Base-by-base conservation (phyloP, 2,329 filamentous ascomycete species). In the Chaetomiaceae sp. region DNA sequence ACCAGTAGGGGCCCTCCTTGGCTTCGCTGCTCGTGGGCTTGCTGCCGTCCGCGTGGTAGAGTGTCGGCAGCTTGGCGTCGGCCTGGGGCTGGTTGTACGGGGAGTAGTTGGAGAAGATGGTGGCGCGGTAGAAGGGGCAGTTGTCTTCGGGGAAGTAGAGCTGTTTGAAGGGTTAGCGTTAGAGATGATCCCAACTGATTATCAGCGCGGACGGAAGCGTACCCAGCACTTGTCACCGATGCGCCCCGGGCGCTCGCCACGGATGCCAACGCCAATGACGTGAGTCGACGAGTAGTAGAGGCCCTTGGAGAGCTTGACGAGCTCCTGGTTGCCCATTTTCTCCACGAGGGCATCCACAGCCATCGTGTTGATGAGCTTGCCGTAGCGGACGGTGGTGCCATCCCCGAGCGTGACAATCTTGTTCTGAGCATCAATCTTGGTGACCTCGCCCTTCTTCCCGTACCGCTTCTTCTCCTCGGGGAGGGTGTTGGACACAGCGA, bases 61-160 rank as follows among this genome's bases (percentile, higher is more conserved):
- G 76, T 20, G 94, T 97, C 36, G 91, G 83, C 53, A 99, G 84
- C 80, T 95, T 94, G 69, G 80, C 85, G 54, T 86, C 84, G 55
- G 84, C 79, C 62, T 88, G 78, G 31, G 94, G 94, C 77, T 97
- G 94, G 81, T 99, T 99, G 83, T 95, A 85, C 49, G 92, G 94
- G 20, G 94, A 97, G 82, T 99, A 99, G 83, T 99, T 99, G 75
- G 92, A 97, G 84, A 99, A 99, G 77, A 99, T 97, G 69, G 94
- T 99, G 68, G 94, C 94, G 65, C 94, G 89, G 82, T 99, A 99
- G 82, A 99, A 99, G 70, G 91, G 91, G 80, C 91, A 96, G 82
- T 99, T 87, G 73, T 96, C 88, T 74, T 99, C 94, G 59, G 94
- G 94, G 84, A 97, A 99, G 83, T 99, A 99, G 62, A 99, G 80